Evolutionary conservation across 257 asterid genomes (phyloP), one percentile per base, ranked within the genome.

Genomic region (Thymus mandschuricus): DNA sequence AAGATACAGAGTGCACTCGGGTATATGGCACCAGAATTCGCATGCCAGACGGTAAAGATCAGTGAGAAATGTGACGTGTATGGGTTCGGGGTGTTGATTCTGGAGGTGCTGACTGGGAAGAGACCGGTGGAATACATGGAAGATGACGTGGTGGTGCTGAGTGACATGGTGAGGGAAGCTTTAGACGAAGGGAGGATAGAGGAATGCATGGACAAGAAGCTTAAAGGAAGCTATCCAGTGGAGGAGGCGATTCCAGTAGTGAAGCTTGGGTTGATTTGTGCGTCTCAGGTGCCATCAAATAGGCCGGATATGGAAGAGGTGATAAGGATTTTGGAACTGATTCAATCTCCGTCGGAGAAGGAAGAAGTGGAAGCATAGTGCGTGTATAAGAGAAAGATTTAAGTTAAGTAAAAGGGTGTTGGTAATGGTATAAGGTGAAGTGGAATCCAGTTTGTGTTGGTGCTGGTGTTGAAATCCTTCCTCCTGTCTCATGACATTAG

Each of bases 281-380:
- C 96, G 1, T 91, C 97, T 57, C 97, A 89, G 77, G 95, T 91
- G 75, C 96, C 97, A 1, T 91, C 97, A 0, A 91, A 83, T 62
- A 84, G 96, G 13, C 95, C 97, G 1, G 95, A 87, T 54, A 91
- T 91, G 97, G 96, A 84, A 33, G 96, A 91, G 76, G 97, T 89
- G 68, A 76, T 89, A 69, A 81, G 81, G 76, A 91, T 91, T 59
- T 79, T 91, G 89, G 97, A 88, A 64, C 72, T 91, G 5, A 83
- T 91, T 29, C 81, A 76, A 62, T 77, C 84, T 79, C 85, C 96
- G 34, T 50, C 79, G 8, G 88, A 76, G 74, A 78, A 79, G 31
- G 89, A 79, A 72, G 92, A 82, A 35, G 38, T 82, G 55, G 91
- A 81, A 73, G 81, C 71, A 77, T 64, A 54, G 21, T 21, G 21